phyloP scores from a whole-genome alignment of 257 asterid species.

The Thymus mandschuricus region DNA sequence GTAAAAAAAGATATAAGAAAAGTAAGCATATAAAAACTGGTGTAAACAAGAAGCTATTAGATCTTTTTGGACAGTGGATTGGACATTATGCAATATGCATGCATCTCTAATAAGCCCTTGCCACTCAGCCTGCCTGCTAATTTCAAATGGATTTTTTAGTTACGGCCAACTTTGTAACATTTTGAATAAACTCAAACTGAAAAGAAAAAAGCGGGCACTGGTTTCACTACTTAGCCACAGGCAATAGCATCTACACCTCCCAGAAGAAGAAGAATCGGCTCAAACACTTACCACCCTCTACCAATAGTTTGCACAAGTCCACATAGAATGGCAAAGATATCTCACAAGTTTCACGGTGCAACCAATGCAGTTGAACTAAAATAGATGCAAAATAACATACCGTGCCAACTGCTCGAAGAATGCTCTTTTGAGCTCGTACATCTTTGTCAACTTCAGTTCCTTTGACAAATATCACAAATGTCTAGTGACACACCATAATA shows the following conservation, averaged over 20 bases:
- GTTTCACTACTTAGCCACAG: neutral
- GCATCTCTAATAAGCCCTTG: constrained; percentile 14
- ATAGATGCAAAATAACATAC: constrained; percentile 41
- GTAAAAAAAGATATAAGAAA: constrained; percentile 25
- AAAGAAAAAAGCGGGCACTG: neutral
- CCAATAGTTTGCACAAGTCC: constrained; percentile 24
- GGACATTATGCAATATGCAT: constrained; percentile 16
- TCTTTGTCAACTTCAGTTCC: constrained; percentile 88
- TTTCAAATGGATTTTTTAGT: constrained; percentile 10
- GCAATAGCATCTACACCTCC: constrained; percentile 20
- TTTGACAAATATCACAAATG: constrained; percentile 41
- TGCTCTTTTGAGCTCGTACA: constrained; percentile 83
- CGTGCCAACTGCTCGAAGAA: constrained; percentile 90
- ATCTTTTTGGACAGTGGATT: neutral
- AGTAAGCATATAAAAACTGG: constrained; percentile 7
- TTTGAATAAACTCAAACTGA: neutral
- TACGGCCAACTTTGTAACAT: constrained; percentile 15
- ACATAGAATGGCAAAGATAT: constrained; percentile 8
- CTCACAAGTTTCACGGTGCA: neutral
- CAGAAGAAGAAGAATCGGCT: constrained; percentile 23
- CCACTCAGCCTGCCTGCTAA: constrained; percentile 4
- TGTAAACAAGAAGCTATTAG: constrained; percentile 14
- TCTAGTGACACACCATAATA: constrained; percentile 20
- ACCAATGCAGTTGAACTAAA: constrained; percentile 13
- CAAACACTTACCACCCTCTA: constrained; percentile 11